These are phyloP conservation scores for Xylaria castorea DNA, from an alignment of 495 filamentous ascomycete species.

Conservation along the genomic window DNA sequence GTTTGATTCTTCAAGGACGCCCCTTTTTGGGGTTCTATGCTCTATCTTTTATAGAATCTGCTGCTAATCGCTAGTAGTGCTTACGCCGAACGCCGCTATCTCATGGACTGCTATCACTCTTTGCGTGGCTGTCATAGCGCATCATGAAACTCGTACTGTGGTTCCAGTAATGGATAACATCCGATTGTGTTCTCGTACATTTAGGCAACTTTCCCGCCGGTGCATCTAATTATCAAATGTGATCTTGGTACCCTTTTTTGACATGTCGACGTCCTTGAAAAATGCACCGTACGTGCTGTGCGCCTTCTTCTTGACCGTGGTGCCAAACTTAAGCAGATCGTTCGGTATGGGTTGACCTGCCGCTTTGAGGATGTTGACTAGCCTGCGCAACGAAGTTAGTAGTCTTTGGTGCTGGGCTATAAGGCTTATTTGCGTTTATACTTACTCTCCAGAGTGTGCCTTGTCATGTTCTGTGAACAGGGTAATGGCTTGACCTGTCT, in stretches of 20 bases:
- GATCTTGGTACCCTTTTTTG: slow-evolving; percentile 89
- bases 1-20: slow-evolving; percentile 38
- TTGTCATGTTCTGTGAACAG: slow-evolving; percentile 97
- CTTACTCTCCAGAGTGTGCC: slow-evolving; percentile 80
- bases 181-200: slow-evolving; percentile 1
- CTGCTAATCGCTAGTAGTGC: slow-evolving; percentile 51
- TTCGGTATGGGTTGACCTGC: slow-evolving; percentile 90
- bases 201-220: slow-evolving; percentile 16
- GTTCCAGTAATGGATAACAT: slow-evolving; percentile 8
- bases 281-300: slow-evolving; percentile 93
- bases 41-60: slow-evolving; percentile 21
- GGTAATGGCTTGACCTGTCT: slow-evolving; percentile 87
- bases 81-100: slow-evolving; percentile 65
- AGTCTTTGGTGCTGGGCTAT: slow-evolving; percentile 6
- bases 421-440: slow-evolving; percentile 32
- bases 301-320: slow-evolving; percentile 98
- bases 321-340: slow-evolving; percentile 88
- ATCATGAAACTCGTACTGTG: slow-evolving; percentile 8
- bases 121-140: slow-evolving; percentile 41
- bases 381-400: slow-evolving; percentile 39
- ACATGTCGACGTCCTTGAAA: slow-evolving; percentile 80
- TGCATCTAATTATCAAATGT: slow-evolving; percentile 74
- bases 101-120: slow-evolving; percentile 56
- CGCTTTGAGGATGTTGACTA: slow-evolving; percentile 90
- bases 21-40: slow-evolving; percentile 18